Conservation (phyloP, 768 basidiomycete species). For the Rossbeevera mucosa region DNA sequence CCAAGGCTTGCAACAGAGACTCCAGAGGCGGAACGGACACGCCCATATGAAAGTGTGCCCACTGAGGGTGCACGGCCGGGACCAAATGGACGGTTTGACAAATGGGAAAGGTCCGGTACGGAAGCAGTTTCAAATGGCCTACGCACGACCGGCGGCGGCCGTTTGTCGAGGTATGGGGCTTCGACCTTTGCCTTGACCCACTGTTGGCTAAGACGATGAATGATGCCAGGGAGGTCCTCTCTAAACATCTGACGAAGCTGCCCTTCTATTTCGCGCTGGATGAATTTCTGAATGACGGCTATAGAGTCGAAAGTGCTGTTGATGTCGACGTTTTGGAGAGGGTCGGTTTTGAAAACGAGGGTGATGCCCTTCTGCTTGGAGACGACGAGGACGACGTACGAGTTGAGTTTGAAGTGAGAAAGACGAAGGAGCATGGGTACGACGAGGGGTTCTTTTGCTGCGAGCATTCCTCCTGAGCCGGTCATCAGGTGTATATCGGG, state of each 20-base stretch:
- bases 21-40: conserved; percentile 40
- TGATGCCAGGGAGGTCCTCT: conserved; percentile 94
- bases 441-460: conserved; percentile 90
- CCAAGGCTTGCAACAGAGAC: conserved; percentile 35
- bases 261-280: conserved; percentile 95
- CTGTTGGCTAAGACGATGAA: conserved; percentile 90
- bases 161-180: conserved; percentile 74
- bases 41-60: conserved; percentile 14
- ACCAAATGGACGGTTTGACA: conserved; percentile 14
- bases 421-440: conserved; percentile 98
- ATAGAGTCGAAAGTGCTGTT: conserved; percentile 98
- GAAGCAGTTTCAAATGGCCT: conserved; percentile 38
- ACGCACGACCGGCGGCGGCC: conserved; percentile 34
- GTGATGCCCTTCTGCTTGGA: conserved; percentile 98
- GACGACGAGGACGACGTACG: conserved; percentile 96
- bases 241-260: conserved; percentile 98
- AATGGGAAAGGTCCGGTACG: conserved; percentile 37
- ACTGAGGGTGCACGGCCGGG: conserved; percentile 20
- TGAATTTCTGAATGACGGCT: conserved; percentile 95
- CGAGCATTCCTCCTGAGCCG: conserved; percentile 82
- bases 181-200: conserved; percentile 96
- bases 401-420: conserved; percentile 89
- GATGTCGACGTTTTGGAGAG: conserved; percentile 95
- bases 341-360: conserved; percentile 99
- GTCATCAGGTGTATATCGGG: conserved; percentile 85